These are phyloP conservation scores for Cryptococcus sp. DNA, from an alignment of 1,284 basidiomycete species.

Conservation along the genomic window DNA sequence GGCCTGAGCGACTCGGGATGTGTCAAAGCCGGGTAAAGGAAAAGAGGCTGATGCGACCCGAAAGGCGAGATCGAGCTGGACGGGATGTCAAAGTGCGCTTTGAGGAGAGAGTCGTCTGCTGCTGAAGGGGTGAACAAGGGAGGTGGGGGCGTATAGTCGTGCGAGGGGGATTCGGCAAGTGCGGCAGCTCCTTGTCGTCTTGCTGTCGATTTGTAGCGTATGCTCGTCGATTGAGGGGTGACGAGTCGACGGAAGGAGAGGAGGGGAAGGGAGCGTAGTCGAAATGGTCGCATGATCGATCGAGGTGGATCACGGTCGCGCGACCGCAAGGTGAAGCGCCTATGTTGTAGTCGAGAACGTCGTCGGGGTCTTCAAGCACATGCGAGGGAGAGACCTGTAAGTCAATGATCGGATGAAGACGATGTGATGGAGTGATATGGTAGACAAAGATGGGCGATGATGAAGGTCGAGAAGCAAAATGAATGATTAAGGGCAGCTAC, in stretches of 20 bases:
- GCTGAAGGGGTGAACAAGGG: conserved; percentile 6
- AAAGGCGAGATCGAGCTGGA: background rate
- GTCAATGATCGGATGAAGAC: too few species aligned
- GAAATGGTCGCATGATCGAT: background rate
- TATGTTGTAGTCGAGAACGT: too few species aligned
- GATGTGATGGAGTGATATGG: too few species aligned
- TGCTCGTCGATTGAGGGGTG: background rate
- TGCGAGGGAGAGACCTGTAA: too few species aligned
- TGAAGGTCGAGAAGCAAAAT: too few species aligned
- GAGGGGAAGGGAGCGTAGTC: background rate
- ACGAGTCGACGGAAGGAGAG: background rate
- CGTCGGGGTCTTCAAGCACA: too few species aligned
- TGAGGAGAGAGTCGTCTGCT: conserved; percentile 13
- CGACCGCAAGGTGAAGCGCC: too few species aligned
- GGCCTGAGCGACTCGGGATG: conserved; percentile 26
- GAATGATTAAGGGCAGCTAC: too few species aligned
- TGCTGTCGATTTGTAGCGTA: background rate
- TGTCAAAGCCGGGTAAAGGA: conserved; percentile 37
- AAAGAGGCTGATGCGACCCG: conserved; percentile 29
- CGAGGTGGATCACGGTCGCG: background rate
- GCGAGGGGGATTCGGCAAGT: background rate
- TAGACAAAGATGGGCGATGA: too few species aligned
- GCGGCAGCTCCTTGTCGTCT: conserved; percentile 2
- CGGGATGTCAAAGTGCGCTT: conserved; percentile 18
- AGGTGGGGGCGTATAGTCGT: conserved; percentile 6